phyloP scores from a whole-genome alignment of 2,329 filamentous ascomycete genomes.

The Aspergillus jensenii region DNA sequence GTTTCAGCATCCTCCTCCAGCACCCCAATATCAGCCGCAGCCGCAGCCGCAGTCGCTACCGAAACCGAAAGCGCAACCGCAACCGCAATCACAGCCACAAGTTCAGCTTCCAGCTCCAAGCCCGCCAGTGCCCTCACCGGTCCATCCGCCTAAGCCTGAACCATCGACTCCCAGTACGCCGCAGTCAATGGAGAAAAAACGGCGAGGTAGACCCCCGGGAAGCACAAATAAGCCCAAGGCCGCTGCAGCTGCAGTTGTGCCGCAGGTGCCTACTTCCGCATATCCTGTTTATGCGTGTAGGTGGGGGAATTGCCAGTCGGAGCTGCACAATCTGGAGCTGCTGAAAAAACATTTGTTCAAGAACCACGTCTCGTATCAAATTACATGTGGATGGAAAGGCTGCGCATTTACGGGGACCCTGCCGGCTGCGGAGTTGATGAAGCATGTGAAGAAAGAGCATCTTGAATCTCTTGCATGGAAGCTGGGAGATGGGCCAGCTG shows the following conservation, averaged over 20 bases:
- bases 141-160: background rate
- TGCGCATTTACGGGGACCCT: conserved; percentile 19
- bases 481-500: conserved; percentile 60
- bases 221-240: conserved; percentile 7
- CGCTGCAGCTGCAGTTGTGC: conserved; percentile 22
- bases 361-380: conserved; percentile 46
- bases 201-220: conserved; percentile 22
- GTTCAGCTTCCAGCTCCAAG: background rate
- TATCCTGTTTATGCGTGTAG: conserved; percentile 54
- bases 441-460: conserved; percentile 55
- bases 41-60: background rate
- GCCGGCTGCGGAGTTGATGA: conserved; percentile 43
- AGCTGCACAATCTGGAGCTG: conserved; percentile 62
- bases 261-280: conserved; percentile 11
- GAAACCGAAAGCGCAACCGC: background rate
- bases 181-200: conserved; percentile 15
- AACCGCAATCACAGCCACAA: background rate
- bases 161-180: conserved; percentile 3
- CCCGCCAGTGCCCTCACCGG: background rate
- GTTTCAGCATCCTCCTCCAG: background rate
- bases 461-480: conserved; percentile 56
- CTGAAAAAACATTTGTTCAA: conserved; percentile 60
- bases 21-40: background rate
- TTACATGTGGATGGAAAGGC: conserved; percentile 28
- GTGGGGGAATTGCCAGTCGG: conserved; percentile 57